Conservation (phyloP, 208 protist genomes). For the Wallacemonas sp. region DNA sequence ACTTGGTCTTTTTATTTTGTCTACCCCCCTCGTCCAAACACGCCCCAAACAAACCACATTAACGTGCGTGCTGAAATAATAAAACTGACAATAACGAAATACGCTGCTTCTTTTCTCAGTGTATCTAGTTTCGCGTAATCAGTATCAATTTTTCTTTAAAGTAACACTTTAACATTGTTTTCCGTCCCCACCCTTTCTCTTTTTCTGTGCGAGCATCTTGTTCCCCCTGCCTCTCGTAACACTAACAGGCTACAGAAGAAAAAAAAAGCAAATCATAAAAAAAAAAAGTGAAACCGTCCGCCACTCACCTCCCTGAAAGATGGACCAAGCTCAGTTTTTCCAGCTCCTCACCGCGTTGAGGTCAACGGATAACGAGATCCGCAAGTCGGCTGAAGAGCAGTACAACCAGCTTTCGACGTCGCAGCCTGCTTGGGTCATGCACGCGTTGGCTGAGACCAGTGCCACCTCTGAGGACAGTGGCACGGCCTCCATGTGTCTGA, state of each 20-base stretch:
- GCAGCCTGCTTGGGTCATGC: conserved; percentile 65
- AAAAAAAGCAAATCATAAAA: not conserved
- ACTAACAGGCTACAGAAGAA: too few species aligned
- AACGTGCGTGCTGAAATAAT: too few species aligned
- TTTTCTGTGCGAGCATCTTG: too few species aligned
- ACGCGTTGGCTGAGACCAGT: conserved; percentile 57
- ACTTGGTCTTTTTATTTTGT: not conserved
- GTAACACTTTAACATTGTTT: conserved; percentile 2
- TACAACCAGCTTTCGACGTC: conserved; percentile 51
- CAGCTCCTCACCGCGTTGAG: conserved; percentile 49
- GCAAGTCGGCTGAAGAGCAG: conserved; percentile 72
- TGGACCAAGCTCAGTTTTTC: conserved; percentile 53
- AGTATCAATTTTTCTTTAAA: too few species aligned
- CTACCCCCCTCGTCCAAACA: too few species aligned
- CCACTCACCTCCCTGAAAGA: too few species aligned
- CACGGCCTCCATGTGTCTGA: conserved; percentile 56
- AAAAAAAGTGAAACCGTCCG: conserved; percentile 14
- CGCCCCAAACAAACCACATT: too few species aligned
- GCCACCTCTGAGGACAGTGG: conserved; percentile 40
- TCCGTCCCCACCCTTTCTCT: too few species aligned
- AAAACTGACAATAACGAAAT: too few species aligned
- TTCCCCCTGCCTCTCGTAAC: too few species aligned
- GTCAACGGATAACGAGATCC: conserved; percentile 64
- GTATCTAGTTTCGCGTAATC: too few species aligned
- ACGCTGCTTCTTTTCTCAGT: too few species aligned